phyloP scores from a whole-genome alignment of 345 rosid species.

The Arabis alpina region DNA sequence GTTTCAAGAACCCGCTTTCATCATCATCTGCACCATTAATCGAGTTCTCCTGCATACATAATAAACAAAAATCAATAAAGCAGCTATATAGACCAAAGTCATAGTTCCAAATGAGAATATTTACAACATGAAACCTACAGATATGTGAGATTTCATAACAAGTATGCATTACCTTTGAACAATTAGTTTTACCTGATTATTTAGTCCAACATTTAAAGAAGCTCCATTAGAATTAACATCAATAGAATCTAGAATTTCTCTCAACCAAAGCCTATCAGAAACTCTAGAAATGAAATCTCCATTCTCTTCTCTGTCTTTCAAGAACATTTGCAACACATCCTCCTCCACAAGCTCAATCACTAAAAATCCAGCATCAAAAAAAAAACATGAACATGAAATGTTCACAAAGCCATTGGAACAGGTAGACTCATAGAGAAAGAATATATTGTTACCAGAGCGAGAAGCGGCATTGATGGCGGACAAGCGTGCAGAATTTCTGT shows the following conservation, averaged over 20 bases:
- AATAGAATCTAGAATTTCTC: conserved; percentile 48
- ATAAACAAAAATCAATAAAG: neutral
- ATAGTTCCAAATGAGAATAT: neutral
- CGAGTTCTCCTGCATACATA: conserved; percentile 48
- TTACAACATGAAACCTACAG: neutral
- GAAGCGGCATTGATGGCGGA: conserved; percentile 52
- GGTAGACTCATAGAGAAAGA: neutral
- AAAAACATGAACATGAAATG: neutral
- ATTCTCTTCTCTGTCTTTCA: conserved; percentile 73
- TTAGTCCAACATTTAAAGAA: conserved; percentile 24
- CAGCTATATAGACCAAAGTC: neutral
- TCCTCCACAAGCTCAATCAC: conserved; percentile 65
- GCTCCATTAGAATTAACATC: conserved; percentile 44
- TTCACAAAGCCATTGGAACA: neutral
- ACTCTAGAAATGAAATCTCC: conserved; percentile 86
- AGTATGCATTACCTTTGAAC: no score
- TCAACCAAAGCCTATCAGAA: conserved; percentile 73
- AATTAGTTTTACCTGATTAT: conserved; percentile 18
- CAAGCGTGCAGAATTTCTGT: conserved; percentile 38
- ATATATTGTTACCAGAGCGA: conserved; percentile 50
- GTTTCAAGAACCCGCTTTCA: conserved; percentile 77
- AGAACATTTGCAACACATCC: conserved; percentile 71
- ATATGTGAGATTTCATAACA: neutral
- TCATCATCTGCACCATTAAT: conserved; percentile 49
- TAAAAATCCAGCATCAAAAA: conserved; percentile 19